Evolutionary conservation across 2,329 filamentous ascomycete species (phyloP).

Genomic region (Zalaria obscura): DNA sequence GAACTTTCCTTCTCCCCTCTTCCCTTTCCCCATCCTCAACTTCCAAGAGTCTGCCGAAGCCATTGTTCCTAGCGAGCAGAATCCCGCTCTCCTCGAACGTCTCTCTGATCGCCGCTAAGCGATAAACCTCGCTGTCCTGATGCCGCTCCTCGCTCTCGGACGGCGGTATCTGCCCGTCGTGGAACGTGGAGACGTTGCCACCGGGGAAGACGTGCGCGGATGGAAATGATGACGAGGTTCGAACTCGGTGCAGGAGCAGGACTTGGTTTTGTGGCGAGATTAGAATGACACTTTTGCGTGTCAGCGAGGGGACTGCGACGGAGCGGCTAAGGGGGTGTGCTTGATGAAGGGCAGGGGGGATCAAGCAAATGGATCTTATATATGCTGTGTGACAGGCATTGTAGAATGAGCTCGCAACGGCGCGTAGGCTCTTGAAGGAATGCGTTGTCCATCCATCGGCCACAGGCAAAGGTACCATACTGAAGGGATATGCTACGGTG

Average conservation of each 20-base stretch:
- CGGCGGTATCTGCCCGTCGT: slow-evolving; percentile 52
- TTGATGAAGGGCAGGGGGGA: not conserved
- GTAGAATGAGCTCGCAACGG: not conserved
- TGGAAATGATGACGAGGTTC: slow-evolving; percentile 70
- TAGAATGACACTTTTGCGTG: slow-evolving; percentile 54
- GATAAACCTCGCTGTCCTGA: slow-evolving; percentile 56
- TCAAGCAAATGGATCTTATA: not conserved
- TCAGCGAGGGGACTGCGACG: not conserved
- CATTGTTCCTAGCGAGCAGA: slow-evolving; percentile 48
- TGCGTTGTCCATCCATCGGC: not conserved
- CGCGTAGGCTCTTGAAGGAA: not conserved
- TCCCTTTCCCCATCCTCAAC: slow-evolving; percentile 48
- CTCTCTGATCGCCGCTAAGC: slow-evolving; percentile 75
- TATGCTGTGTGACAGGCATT: not conserved
- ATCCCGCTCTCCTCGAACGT: slow-evolving; percentile 94
- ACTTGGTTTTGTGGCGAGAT: slow-evolving; percentile 79
- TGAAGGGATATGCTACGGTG: not conserved
- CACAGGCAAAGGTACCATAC: not conserved
- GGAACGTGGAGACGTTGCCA: slow-evolving; percentile 62
- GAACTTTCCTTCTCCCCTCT: slow-evolving; percentile 52
- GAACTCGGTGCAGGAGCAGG: slow-evolving; percentile 72
- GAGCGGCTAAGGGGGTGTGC: not conserved
- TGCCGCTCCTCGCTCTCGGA: slow-evolving; percentile 44
- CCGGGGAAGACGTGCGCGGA: slow-evolving; percentile 94
- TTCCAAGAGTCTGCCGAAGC: slow-evolving; percentile 43